Base-by-base conservation (phyloP, 257 asterid species). In the Solanum bulbocastanum region DNA sequence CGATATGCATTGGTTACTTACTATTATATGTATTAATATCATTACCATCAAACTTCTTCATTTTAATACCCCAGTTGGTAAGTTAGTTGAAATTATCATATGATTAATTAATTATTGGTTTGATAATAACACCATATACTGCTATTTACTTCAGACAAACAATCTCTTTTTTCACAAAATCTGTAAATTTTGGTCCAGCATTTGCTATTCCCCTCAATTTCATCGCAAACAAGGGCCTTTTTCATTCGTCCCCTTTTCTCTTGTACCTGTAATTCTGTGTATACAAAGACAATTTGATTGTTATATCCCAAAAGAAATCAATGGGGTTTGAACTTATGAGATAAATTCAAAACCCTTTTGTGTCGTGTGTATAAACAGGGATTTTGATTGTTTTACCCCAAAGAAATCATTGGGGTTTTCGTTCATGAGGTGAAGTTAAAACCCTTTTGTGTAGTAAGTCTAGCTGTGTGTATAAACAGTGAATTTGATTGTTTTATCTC, bases 171-270 rank as follows among this genome's bases (percentile, higher is more conserved):
- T 87, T 71, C 62, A 30, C 8, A 13, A 56, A 60, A 12, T 65
- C 65, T 37, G 5, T 85, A 40, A 85, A 22, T 56, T 85, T 85
- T 40, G 23, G 10, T 12, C 30, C 33, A 32, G 23, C 74, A 30
- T 32, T 78, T 78, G 62, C 84, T 78, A 22, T 22, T 18, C 82
- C 42, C 90, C 58, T 90, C 90, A 86, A 85, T 85, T 87, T 42
- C 75, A 81, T 88, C 90, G 73, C 33, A 10, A 18, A 81, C 66
- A 30, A 82, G 42, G 86, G 44, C 8, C 3, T 9, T 49, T 82
- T 49, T 25, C 69, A 49, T 49, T 49, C 18, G 4, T 52, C 62
- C 10, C 62, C 3, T 78, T 42, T 4, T 79, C 65, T 44, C 3
- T 40, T 76, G 36, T 76, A n/a, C 2, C 65, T 56, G 65, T 56